Evolutionary conservation across 352 stramenopile species (phyloP), one percentile per base, ranked within the genome.

Genomic region (Phytophthora cryptogea): DNA sequence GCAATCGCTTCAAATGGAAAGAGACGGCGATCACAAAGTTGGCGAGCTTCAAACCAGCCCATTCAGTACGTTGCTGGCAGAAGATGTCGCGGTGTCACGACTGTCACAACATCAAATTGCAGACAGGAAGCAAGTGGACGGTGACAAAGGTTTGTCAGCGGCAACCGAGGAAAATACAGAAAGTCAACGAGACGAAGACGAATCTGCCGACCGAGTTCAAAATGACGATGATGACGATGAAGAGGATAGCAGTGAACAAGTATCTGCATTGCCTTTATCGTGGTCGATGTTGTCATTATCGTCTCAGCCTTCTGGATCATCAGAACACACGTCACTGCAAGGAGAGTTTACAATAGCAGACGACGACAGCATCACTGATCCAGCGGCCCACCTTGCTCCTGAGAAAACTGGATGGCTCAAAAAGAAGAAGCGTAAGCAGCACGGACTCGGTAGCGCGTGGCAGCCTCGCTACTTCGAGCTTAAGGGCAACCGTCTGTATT

Each of bases 401-500:
- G 74, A 88, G 57, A 90, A 89, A 55, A 89, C 74, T 2, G 82
- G 82, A 5, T 92, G 84, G 80, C 76, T 91, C 14, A 89, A 89
- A 62, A 94, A 92, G 65, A 86, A 88, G 42, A 88, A 76, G 26
- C 80, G 80, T 32, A 92, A 90, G 58, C 83, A 89, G 41, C 83
- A 78, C 28, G 84, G 84, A n/a, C 57, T 91, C 2, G 47, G 62
- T 10, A 90, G 84, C 35, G 74, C 84, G 26, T 92, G 80, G 84
- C 82, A 94, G 35, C 64, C 74, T 40, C 78, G 84, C 14, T 94
- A 88, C 64, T 94, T 92, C 48, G 84, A 94, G 57, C 74, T 92
- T 28, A 90, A 92, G 45, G 82, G 84, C 27, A 90, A 90, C 41
- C 80, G 82, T 0, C 44, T 94, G 17, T 94, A 89, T 59, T 94